Percentiles rank a stretch among this genome's conserved stretches.
phyloP scores from a whole-genome alignment of 2,329 filamentous ascomycete genomes.

The Sclerotinia sclerotiorum region DNA sequence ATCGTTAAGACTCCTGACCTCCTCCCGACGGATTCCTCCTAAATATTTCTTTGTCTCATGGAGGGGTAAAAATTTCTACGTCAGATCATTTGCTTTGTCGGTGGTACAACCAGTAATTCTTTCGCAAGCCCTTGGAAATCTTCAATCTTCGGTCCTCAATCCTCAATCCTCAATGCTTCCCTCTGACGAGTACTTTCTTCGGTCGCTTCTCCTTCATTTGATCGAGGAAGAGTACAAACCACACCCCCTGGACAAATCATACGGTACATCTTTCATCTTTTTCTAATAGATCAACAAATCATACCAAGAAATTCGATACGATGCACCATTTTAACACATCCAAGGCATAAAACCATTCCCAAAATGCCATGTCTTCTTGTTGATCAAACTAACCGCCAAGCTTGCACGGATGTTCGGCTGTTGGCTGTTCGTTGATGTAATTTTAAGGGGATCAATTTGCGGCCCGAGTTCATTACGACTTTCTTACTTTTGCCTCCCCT shows the following conservation, averaged over 20 bases:
- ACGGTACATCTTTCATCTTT: neutral
- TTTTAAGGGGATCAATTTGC: constrained; percentile 10
- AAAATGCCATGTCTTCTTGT: neutral
- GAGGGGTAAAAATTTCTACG: neutral
- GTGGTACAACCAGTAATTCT: neutral
- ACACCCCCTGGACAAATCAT: neutral
- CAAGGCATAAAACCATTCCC: neutral
- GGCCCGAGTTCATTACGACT: constrained; percentile 18
- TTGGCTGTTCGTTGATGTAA: neutral
- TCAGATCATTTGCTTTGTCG: constrained; percentile 11
- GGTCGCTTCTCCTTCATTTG: constrained; percentile 12
- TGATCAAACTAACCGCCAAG: constrained; percentile 11
- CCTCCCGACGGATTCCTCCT: neutral
- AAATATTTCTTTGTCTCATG: neutral
- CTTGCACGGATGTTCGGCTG: constrained; percentile 3
- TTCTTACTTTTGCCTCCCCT: constrained; percentile 1
- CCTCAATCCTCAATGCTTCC: no score
- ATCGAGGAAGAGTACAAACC: neutral
- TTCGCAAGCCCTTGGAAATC: neutral
- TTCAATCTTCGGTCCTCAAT: no score
- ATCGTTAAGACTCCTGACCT: constrained; percentile 8
- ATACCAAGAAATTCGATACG: constrained; percentile 6
- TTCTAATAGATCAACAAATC: neutral
- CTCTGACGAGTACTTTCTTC: neutral
- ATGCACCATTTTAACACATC: neutral